These are phyloP conservation scores for Solanum neorickii DNA, from an alignment of 257 asterid species.

Conservation along the genomic window DNA sequence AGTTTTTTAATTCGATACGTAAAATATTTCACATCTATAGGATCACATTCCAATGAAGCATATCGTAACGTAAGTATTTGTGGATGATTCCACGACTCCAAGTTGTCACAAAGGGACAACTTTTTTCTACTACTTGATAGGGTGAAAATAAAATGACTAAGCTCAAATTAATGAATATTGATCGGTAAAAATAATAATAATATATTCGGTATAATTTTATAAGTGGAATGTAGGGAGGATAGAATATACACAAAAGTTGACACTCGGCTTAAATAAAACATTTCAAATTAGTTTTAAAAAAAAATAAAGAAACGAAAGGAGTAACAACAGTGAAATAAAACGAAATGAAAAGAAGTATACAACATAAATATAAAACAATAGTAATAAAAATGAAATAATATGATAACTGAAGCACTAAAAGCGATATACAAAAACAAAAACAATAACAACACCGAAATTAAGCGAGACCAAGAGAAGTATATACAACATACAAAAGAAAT, in stretches of 20 bases:
- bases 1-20: not conserved
- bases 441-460: not conserved
- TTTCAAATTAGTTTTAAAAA: no score
- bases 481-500: not conserved
- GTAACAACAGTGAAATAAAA: not conserved
- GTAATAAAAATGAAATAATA: not conserved
- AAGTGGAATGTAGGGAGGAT: accelerated
- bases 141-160: not conserved
- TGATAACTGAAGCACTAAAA: not conserved
- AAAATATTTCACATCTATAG: no score
- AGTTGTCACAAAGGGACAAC: not conserved
- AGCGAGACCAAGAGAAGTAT: not conserved
- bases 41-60: not conserved
- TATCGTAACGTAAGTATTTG: no score
- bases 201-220: no score
- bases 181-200: not conserved
- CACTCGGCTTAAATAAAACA: no score
- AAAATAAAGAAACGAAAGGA: no score
- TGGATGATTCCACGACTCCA: not conserved
- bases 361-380: not conserved
- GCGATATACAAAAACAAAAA: no score
- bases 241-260: no score
- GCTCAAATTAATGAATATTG: not conserved
- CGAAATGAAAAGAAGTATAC: not conserved
- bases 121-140: not conserved